Evolutionary conservation across 2,329 filamentous ascomycete species (phyloP).

Genomic region (Diaporthe aspalathi): DNA sequence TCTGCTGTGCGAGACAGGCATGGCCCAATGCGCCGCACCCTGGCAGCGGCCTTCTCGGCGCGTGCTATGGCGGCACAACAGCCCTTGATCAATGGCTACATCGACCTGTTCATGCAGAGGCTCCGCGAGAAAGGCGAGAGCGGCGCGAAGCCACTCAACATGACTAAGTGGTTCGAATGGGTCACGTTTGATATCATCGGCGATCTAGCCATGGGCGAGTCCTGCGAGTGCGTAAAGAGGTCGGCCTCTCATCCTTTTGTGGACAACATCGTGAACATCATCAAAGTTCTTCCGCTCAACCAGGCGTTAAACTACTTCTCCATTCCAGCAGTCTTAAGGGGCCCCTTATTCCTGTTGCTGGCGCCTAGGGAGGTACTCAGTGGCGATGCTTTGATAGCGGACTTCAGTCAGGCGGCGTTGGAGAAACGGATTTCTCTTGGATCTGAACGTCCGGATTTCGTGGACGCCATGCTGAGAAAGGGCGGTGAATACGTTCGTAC

Average conservation of each 20-base stretch:
- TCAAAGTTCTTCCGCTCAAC: constrained; percentile 19
- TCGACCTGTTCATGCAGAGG: constrained; percentile 41
- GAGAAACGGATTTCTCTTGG: constrained; percentile 17
- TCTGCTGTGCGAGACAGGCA: constrained; percentile 14
- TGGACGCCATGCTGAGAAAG: constrained; percentile 31
- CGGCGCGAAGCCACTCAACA: constrained; percentile 41
- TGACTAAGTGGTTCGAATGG: constrained; percentile 47
- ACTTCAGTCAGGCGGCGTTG: neutral
- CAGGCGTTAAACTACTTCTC: neutral
- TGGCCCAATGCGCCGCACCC: constrained; percentile 22
- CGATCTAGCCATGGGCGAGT: constrained; percentile 38
- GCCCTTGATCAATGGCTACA: constrained; percentile 27
- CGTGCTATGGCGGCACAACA: constrained; percentile 34
- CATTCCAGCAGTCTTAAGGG: neutral
- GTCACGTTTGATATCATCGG: constrained; percentile 44
- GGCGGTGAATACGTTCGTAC: constrained; percentile 2
- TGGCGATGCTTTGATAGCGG: neutral
- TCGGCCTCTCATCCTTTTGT: constrained; percentile 33
- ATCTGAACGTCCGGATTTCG: constrained; percentile 29
- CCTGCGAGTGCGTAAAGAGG: constrained; percentile 24
- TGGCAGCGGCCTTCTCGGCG: constrained; percentile 31
- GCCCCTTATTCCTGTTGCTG: neutral
- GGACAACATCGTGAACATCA: constrained; percentile 1
- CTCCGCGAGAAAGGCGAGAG: constrained; percentile 43
- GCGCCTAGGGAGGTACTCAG: neutral